Evolutionary conservation across 176 grass and related monocot genomes (phyloP).

Genomic region (Carex parvula): DNA sequence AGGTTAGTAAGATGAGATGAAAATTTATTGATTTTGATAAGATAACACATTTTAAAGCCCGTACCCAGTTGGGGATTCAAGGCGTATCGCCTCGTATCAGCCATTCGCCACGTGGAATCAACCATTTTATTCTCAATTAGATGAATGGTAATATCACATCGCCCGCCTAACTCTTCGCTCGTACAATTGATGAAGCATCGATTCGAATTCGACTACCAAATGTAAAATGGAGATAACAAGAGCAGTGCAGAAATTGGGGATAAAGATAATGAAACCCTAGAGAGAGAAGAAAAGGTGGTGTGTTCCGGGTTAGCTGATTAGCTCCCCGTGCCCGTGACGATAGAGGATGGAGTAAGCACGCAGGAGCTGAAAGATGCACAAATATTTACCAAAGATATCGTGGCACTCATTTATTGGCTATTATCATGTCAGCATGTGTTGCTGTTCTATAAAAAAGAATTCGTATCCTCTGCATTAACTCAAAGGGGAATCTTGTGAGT

Average conservation of each 20-base stretch:
- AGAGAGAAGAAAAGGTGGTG: not conserved
- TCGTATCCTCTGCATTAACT: no score
- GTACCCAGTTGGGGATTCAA: conserved; percentile 3
- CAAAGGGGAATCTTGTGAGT: no score
- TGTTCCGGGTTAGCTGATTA: not conserved
- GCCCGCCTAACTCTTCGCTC: not conserved
- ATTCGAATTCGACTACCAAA: not conserved
- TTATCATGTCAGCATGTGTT: not conserved
- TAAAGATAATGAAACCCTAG: conserved; percentile 12
- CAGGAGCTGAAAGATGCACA: not conserved
- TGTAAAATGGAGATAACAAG: not conserved
- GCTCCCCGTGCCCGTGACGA: conserved; percentile 8
- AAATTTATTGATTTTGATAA: not conserved
- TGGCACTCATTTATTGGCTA: not conserved
- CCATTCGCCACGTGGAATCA: conserved; percentile 8
- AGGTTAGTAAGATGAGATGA: not conserved
- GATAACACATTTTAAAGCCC: not conserved
- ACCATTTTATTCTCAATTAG: not conserved
- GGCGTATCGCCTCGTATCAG: conserved; percentile 9
- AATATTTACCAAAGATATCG: not conserved
- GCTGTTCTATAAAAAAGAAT: no score
- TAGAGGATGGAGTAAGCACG: not conserved
- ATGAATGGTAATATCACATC: not conserved
- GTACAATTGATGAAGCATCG: not conserved
- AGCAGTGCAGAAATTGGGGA: not conserved